phyloP scores from a whole-genome alignment of 768 basidiomycete genomes.

The Mrakia gelida region DNA sequence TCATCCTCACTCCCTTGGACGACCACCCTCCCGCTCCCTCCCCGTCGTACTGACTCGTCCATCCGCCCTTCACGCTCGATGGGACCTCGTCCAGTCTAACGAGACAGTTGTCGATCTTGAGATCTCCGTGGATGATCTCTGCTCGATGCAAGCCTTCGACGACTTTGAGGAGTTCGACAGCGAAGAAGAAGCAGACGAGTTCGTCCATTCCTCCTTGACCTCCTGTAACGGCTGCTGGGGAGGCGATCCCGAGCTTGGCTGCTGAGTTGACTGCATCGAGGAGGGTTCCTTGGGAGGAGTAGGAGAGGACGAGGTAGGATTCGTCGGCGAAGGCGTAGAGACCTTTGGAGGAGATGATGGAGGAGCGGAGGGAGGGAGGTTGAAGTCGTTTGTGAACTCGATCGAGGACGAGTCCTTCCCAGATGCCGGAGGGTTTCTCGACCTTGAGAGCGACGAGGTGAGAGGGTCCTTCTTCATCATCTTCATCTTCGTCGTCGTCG shows the following conservation, averaged over 20 bases:
- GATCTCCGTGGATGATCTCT: conserved; percentile 93
- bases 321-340: conserved; percentile 84
- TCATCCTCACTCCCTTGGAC: conserved; percentile 80
- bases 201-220: conserved; percentile 65
- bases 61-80: conserved; percentile 52
- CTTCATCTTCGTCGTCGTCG: conserved; percentile 47
- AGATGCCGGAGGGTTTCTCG: conserved; percentile 78
- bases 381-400: conserved; percentile 65
- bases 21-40: conserved; percentile 79
- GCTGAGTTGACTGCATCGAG: conserved; percentile 89
- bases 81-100: conserved; percentile 65
- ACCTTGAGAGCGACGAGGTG: conserved; percentile 78
- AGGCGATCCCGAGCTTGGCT: conserved; percentile 57
- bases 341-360: conserved; percentile 70
- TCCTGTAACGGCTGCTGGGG: conserved; percentile 62
- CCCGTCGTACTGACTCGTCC: conserved; percentile 72
- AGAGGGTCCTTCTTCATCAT: conserved; percentile 56
- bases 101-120: conserved; percentile 99
- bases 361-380: conserved; percentile 55
- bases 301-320: conserved; percentile 80
- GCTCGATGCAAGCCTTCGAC: conserved; percentile 73
- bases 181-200: conserved; percentile 89
- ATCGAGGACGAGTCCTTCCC: conserved; percentile 87
- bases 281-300: conserved; percentile 85
- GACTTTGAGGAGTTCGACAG: conserved; percentile 76